Percentiles rank a stretch among this genome's conserved stretches.
Conservation (phyloP, 1,284 basidiomycete genomes). For the Xerocomus nothofagi region DNA sequence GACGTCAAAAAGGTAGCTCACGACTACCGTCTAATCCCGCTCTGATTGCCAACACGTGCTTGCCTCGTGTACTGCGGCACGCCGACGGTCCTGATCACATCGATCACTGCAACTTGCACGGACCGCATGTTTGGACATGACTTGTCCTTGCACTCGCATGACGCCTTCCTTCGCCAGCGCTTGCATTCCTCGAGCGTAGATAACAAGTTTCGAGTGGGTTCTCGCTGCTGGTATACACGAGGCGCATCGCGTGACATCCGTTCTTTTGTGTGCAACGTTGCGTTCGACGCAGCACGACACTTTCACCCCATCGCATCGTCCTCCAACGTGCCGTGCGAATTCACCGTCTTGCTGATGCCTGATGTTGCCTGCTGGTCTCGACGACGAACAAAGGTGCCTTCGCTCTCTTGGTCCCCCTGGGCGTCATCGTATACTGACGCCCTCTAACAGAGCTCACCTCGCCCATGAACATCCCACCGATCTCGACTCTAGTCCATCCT, state of each 20-base stretch:
- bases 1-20: too few relatives aligned
- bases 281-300: slow-evolving; percentile 4
- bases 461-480: slow-evolving; percentile 33
- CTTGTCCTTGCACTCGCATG: slow-evolving; percentile 5
- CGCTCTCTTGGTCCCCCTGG: not conserved
- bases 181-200: slow-evolving; percentile 8
- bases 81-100: slow-evolving; percentile 23
- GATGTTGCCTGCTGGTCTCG: slow-evolving; percentile 31
- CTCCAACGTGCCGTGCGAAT: slow-evolving; percentile 6
- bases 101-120: slow-evolving; percentile 20
- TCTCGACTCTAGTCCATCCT: slow-evolving; percentile 33
- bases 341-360: slow-evolving; percentile 16
- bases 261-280: slow-evolving; percentile 15
- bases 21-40: too few relatives aligned
- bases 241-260: slow-evolving; percentile 14
- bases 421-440: not conserved
- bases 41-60: slow-evolving; percentile 21
- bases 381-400: slow-evolving; percentile 33
- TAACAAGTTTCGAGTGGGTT: slow-evolving; percentile 20
- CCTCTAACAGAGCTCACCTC: slow-evolving; percentile 17
- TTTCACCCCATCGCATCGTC: not conserved
- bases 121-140: slow-evolving; percentile 29
- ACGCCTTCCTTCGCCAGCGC: slow-evolving; percentile 16
- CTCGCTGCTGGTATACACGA: slow-evolving; percentile 29
- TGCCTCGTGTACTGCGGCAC: slow-evolving; percentile 26